Percentiles rank a stretch among this genome's conserved stretches.
phyloP scores from a whole-genome alignment of 2,329 filamentous ascomycete genomes.

The Neoscytalidium dimidiatum region DNA sequence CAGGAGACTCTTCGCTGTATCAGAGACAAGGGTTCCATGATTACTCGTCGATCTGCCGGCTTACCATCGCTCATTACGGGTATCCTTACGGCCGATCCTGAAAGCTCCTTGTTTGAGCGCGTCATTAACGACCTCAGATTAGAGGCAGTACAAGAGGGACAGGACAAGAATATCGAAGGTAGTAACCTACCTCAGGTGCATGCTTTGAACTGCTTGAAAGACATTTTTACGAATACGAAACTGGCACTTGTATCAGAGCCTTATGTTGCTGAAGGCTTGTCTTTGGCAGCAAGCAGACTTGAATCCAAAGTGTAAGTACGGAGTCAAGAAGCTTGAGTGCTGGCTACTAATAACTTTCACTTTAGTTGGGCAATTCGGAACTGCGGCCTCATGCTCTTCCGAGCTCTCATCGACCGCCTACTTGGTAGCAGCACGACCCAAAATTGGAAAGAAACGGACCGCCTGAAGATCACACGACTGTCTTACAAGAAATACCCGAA shows the following conservation, averaged over 20 bases:
- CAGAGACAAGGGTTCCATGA: conserved; percentile 71
- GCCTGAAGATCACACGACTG: conserved; percentile 54
- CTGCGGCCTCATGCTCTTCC: conserved; percentile 84
- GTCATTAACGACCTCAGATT: conserved; percentile 64
- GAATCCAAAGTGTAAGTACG: conserved; percentile 71
- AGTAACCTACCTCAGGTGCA: conserved; percentile 84
- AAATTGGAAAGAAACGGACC: conserved; percentile 57
- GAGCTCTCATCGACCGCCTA: conserved; percentile 78
- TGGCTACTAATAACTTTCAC: neutral
- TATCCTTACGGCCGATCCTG: conserved; percentile 68
- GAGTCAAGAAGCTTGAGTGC: neutral
- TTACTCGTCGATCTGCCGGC: conserved; percentile 86
- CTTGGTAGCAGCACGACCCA: conserved; percentile 28
- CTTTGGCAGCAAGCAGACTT: conserved; percentile 78
- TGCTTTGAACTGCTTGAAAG: conserved; percentile 89
- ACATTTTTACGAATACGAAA: conserved; percentile 82
- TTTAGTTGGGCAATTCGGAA: conserved; percentile 88
- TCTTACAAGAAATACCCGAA: conserved; percentile 70
- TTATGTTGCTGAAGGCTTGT: conserved; percentile 72
- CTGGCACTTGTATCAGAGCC: conserved; percentile 72
- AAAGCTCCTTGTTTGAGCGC: conserved; percentile 59
- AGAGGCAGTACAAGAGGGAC: conserved; percentile 58
- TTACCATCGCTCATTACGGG: conserved; percentile 85
- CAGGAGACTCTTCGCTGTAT: conserved; percentile 70
- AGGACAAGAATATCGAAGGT: conserved; percentile 52